Percentiles rank a stretch among this genome's conserved stretches.
These are phyloP conservation scores for Tilletia setariae DNA, from an alignment of 1,284 basidiomycete species.

Conservation along the genomic window DNA sequence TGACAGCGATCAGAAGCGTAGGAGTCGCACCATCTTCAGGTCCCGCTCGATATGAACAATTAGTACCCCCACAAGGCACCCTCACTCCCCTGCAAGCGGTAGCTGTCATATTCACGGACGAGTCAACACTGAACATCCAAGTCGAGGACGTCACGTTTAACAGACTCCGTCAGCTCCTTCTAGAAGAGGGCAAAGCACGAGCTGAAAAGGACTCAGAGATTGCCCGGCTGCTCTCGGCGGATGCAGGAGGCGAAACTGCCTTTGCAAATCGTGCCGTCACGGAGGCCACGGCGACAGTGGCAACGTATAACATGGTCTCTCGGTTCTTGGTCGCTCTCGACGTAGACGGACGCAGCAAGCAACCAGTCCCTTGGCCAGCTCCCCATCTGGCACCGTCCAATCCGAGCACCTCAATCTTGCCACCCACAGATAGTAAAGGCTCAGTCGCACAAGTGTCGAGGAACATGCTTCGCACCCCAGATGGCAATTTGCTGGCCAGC, in stretches of 20 bases:
- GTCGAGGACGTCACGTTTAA: conserved; percentile 48
- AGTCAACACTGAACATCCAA: conserved; percentile 52
- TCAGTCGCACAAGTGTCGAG: conserved; percentile 16
- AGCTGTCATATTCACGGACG: conserved; percentile 55
- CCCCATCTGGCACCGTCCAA: conserved; percentile 23
- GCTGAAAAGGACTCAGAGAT: conserved; percentile 38
- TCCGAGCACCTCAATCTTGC: conserved; percentile 14
- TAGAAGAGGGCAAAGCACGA: conserved; percentile 28
- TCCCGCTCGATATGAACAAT: conserved; percentile 8
- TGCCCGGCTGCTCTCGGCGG: conserved; percentile 21
- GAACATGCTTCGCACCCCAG: conserved; percentile 33
- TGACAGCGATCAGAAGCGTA: conserved; percentile 13
- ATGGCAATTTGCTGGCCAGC: conserved; percentile 36
- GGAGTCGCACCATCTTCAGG: conserved; percentile 43
- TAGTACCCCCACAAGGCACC: neutral
- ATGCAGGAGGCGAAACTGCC: neutral
- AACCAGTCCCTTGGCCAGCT: conserved; percentile 49
- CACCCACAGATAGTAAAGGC: neutral
- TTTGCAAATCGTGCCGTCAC: conserved; percentile 30
- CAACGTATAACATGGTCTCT: conserved; percentile 58
- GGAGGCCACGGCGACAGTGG: conserved; percentile 55
- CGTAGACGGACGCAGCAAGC: conserved; percentile 54
- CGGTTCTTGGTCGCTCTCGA: conserved; percentile 57
- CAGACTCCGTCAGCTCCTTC: conserved; percentile 43
- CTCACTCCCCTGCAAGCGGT: conserved; percentile 41